A percentile compares a stretch with the other conserved stretches of the same genome.
phyloP scores from a whole-genome alignment of 768 basidiomycete species.

The Tylopilus rubrobrunneus region DNA sequence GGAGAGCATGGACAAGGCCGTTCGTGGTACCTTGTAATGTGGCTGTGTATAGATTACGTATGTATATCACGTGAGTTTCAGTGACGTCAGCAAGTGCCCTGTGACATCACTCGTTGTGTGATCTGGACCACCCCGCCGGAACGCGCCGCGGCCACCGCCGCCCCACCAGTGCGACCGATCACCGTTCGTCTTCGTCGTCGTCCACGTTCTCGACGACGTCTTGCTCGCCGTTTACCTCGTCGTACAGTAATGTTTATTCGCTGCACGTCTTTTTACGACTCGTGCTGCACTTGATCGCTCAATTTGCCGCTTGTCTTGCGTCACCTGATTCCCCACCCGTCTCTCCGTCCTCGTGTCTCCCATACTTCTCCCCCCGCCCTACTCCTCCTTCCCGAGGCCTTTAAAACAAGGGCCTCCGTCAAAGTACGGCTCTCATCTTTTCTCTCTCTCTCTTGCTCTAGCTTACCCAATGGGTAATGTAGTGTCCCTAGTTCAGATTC shows the following conservation, averaged over 20 bases:
- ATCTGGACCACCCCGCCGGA: slow-evolving; percentile 28
- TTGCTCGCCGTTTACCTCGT: slow-evolving; percentile 11
- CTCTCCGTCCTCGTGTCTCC: slow-evolving; percentile 28
- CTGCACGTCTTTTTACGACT: slow-evolving; percentile 7
- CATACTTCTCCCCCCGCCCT: slow-evolving; percentile 28
- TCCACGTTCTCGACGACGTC: slow-evolving; percentile 18
- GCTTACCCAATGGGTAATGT: slow-evolving; percentile 27
- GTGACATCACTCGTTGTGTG: slow-evolving; percentile 29
- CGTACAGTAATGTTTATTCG: slow-evolving; percentile 11
- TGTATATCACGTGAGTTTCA: neutral
- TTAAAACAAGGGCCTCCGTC: slow-evolving; percentile 15
- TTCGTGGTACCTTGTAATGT: slow-evolving; percentile 44
- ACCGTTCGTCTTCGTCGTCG: slow-evolving; percentile 18
- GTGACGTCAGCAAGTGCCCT: slow-evolving; percentile 30
- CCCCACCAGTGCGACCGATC: slow-evolving; percentile 15
- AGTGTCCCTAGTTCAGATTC: slow-evolving; percentile 32
- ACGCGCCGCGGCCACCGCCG: slow-evolving; percentile 24
- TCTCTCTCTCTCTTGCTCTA: neutral
- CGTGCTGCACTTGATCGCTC: slow-evolving; percentile 13
- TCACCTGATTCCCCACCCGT: slow-evolving; percentile 22
- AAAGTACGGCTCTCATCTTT: slow-evolving; percentile 22
- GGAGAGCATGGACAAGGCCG: slow-evolving; percentile 60
- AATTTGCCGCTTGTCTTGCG: slow-evolving; percentile 19
- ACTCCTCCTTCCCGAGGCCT: slow-evolving; percentile 15
- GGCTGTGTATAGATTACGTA: slow-evolving; percentile 12